Conservation (phyloP, 768 basidiomycete species). For the Zangia roseola region DNA sequence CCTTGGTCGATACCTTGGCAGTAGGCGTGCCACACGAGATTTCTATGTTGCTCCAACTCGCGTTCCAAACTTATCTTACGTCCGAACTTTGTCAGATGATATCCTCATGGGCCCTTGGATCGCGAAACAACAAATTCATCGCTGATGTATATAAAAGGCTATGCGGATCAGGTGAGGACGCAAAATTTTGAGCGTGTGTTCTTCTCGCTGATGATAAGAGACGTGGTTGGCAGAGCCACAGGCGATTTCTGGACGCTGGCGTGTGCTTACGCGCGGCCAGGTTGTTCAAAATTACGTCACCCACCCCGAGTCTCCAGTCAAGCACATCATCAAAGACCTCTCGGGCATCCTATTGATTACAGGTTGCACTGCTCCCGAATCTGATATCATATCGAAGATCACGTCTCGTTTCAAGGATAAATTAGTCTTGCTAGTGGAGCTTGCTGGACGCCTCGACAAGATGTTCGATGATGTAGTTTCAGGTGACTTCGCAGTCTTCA, state of each 20-base stretch:
- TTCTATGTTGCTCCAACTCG: constrained; percentile 10
- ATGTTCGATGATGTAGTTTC: constrained; percentile 13
- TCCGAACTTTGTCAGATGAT: neutral
- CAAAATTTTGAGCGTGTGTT: neutral
- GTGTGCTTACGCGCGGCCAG: constrained; percentile 6
- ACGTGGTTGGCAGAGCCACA: constrained; percentile 10
- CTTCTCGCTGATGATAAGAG: neutral
- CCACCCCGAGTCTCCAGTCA: neutral
- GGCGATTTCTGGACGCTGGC: constrained; percentile 14
- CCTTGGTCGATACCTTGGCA: constrained; percentile 1
- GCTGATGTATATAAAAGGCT: constrained; percentile 7
- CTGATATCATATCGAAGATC: neutral
- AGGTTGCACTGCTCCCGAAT: constrained; percentile 6
- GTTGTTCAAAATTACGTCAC: neutral
- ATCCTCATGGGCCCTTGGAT: constrained; percentile 10
- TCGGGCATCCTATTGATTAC: constrained; percentile 5
- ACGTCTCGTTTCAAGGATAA: constrained; percentile 3
- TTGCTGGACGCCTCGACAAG: constrained; percentile 11
- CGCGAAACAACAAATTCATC: constrained; percentile 4
- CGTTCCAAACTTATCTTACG: constrained; percentile 7
- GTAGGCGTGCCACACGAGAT: neutral
- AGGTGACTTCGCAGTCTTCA: constrained; percentile 11
- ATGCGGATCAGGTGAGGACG: constrained; percentile 6
- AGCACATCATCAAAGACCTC: constrained; percentile 1
- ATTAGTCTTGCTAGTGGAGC: constrained; percentile 5